phyloP scores from a whole-genome alignment of 2,329 filamentous ascomycete genomes.

The Trichoderma sp. region DNA sequence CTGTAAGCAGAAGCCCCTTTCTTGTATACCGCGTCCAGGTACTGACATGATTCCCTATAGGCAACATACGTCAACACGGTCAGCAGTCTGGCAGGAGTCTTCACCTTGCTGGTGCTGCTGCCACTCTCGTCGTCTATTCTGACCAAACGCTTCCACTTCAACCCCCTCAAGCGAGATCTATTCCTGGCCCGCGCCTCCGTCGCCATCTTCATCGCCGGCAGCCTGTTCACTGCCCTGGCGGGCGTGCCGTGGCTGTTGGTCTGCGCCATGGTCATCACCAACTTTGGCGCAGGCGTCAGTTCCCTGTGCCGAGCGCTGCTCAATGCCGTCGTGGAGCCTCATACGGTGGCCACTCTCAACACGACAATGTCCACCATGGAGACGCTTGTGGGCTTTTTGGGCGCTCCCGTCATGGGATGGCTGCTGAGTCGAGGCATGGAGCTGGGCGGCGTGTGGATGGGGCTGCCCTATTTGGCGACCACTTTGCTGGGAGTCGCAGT shows the following conservation, averaged over 20 bases:
- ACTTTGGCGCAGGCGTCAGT: conserved; percentile 48
- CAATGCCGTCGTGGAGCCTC: conserved; percentile 55
- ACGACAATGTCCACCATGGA: conserved; percentile 54
- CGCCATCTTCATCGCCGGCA: conserved; percentile 37
- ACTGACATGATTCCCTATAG: conserved; percentile 28
- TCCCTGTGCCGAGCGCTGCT: conserved; percentile 51
- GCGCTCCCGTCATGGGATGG: conserved; percentile 49
- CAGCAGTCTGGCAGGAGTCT: conserved; percentile 41
- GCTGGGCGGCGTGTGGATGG: conserved; percentile 50
- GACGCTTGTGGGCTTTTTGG: conserved; percentile 49
- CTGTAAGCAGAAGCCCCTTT: conserved; percentile 33
- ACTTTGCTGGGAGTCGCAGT: conserved; percentile 37
- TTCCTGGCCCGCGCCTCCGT: conserved; percentile 42
- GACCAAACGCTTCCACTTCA: conserved; percentile 35
- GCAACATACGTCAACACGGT: conserved; percentile 47
- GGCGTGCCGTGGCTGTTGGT: conserved; percentile 40
- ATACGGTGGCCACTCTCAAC: conserved; percentile 57
- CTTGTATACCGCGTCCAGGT: neutral
- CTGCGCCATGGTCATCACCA: conserved; percentile 47
- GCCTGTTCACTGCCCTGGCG: conserved; percentile 43
- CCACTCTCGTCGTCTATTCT: conserved; percentile 40
- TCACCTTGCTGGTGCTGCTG: conserved; percentile 43
- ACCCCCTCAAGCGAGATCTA: conserved; percentile 44
- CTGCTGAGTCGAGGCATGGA: conserved; percentile 50
- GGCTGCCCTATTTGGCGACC: conserved; percentile 50